phyloP scores from a whole-genome alignment of 768 basidiomycete genomes.

The Pluteus cervinus region DNA sequence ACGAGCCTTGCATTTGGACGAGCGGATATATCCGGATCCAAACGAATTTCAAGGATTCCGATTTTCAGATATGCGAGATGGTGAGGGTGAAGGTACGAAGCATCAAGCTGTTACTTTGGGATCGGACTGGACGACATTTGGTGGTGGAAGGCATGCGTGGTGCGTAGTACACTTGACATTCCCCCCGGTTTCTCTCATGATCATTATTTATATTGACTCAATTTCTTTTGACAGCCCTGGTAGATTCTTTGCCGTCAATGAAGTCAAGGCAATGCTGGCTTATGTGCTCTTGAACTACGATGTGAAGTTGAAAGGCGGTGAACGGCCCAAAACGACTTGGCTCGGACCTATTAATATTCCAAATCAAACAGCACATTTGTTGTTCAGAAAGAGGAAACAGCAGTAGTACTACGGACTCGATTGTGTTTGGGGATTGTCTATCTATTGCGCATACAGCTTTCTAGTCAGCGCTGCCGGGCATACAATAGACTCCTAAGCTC shows the following conservation, averaged over 20 bases:
- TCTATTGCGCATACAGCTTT: too few relatives aligned
- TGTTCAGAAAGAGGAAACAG: conserved; percentile 27
- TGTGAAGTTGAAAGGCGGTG: conserved; percentile 20
- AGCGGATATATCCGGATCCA: conserved; percentile 26
- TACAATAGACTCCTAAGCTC: too few relatives aligned
- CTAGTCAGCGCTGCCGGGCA: too few relatives aligned
- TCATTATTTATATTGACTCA: not conserved
- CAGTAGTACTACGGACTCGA: too few relatives aligned
- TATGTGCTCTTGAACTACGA: conserved; percentile 28
- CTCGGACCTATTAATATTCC: conserved; percentile 16
- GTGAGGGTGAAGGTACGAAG: conserved; percentile 18
- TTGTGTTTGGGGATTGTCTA: too few relatives aligned
- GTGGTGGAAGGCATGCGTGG: conserved; percentile 20
- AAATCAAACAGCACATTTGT: conserved; percentile 23
- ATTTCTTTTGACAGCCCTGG: conserved; percentile 16
- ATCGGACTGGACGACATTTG: conserved; percentile 25
- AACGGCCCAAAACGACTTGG: conserved; percentile 11
- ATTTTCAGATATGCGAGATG: conserved; percentile 26
- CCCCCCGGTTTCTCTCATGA: too few relatives aligned
- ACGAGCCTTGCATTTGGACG: conserved; percentile 11
- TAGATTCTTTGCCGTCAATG: conserved; percentile 30
- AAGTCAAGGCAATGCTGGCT: conserved; percentile 26
- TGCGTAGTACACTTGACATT: conserved; percentile 2
- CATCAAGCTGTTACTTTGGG: conserved; percentile 24
- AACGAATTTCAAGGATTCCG: conserved; percentile 35